Evolutionary conservation across 805 yeast species (phyloP).

Genomic region (Sungouiella thailandica): DNA sequence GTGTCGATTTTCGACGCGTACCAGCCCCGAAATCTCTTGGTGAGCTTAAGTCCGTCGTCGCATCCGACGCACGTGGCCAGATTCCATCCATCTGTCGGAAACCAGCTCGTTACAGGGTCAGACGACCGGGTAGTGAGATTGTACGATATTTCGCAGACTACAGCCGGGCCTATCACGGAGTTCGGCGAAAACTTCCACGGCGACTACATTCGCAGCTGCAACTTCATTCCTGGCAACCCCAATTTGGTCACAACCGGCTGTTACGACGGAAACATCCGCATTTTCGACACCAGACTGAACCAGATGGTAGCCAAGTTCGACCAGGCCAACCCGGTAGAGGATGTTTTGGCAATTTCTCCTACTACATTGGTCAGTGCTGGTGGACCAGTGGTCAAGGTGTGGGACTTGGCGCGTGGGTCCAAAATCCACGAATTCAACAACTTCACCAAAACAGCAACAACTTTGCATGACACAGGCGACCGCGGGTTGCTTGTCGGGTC

Average conservation of each 20-base stretch:
- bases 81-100: slow-evolving; percentile 74
- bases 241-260: slow-evolving; percentile 88
- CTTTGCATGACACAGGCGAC: slow-evolving; percentile 68
- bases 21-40: slow-evolving; percentile 71
- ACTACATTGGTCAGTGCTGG: slow-evolving; percentile 78
- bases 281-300: slow-evolving; percentile 71
- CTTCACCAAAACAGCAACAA: slow-evolving; percentile 91
- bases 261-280: slow-evolving; percentile 81
- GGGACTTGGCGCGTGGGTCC: slow-evolving; percentile 83
- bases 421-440: slow-evolving; percentile 71
- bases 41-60: slow-evolving; percentile 74
- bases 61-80: slow-evolving; percentile 93
- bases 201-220: slow-evolving; percentile 83
- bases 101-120: slow-evolving; percentile 78
- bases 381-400: slow-evolving; percentile 76
- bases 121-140: slow-evolving; percentile 86
- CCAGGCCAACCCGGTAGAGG: slow-evolving; percentile 80
- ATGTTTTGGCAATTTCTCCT: slow-evolving; percentile 66
- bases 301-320: slow-evolving; percentile 60
- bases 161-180: slow-evolving; percentile 62
- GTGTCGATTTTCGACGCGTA: slow-evolving; percentile 87
- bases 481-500: slow-evolving; percentile 90
- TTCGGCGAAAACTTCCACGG: slow-evolving; percentile 62
- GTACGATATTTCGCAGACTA: slow-evolving; percentile 78
- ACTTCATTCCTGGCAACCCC: slow-evolving; percentile 69